Evolutionary conservation across 1,139 yeast species (phyloP).

Genomic region (Blastobotrys buckinghamii): DNA sequence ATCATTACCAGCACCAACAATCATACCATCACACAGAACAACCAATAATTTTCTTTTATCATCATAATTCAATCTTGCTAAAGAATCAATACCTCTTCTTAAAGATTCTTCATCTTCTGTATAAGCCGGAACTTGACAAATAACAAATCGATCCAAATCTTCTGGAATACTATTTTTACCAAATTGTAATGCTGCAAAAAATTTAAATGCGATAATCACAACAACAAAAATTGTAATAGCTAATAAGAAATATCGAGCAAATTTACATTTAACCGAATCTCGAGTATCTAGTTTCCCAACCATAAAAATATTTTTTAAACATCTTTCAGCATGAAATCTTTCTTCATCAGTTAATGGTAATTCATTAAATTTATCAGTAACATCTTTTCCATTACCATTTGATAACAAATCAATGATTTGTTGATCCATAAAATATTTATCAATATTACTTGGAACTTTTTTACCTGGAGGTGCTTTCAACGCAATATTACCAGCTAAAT

Average conservation of each 20-base stretch:
- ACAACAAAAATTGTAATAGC: slow-evolving; percentile 38
- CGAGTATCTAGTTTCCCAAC: slow-evolving; percentile 38
- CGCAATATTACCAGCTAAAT: slow-evolving; percentile 35
- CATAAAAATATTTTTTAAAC: slow-evolving; percentile 36
- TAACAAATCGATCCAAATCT: slow-evolving; percentile 37
- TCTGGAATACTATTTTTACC: slow-evolving; percentile 33
- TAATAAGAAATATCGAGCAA: slow-evolving; percentile 38
- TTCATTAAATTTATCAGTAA: slow-evolving; percentile 27
- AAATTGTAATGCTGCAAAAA: slow-evolving; percentile 38
- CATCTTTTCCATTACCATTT: slow-evolving; percentile 35
- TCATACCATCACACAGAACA: slow-evolving; percentile 40
- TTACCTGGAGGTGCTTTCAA: slow-evolving; percentile 30
- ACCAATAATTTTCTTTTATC: slow-evolving; percentile 38
- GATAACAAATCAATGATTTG: slow-evolving; percentile 30
- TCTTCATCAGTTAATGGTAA: slow-evolving; percentile 25
- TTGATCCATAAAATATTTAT: slow-evolving; percentile 31
- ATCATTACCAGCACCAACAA: slow-evolving; percentile 41
- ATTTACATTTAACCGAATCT: slow-evolving; percentile 34
- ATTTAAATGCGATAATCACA: slow-evolving; percentile 34
- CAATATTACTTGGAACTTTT: slow-evolving; percentile 23
- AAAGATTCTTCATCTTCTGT: slow-evolving; percentile 40
- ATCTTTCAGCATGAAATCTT: slow-evolving; percentile 29
- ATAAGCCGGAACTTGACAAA: slow-evolving; percentile 41
- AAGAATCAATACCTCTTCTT: slow-evolving; percentile 39
- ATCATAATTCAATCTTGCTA: slow-evolving; percentile 37